A percentile compares a stretch with the other conserved stretches of the same genome.
These are phyloP conservation scores for Aureobasidium zeae DNA, from an alignment of 2,329 filamentous ascomycete genomes.

Conservation along the genomic window DNA sequence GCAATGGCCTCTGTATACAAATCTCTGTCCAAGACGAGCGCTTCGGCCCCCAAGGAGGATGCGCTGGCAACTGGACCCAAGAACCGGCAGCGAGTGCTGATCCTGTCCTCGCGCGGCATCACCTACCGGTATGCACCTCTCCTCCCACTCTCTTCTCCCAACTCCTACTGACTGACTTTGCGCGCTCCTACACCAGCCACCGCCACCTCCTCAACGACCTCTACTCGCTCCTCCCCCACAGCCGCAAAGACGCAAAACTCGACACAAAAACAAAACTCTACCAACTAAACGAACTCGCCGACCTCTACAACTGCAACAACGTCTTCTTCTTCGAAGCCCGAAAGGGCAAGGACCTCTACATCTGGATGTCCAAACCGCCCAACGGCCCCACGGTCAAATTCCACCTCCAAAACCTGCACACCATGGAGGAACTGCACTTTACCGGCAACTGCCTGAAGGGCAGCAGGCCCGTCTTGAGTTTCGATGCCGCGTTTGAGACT, in stretches of 20 bases:
- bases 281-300: conserved; percentile 66
- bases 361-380: conserved; percentile 86
- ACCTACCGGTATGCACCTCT: conserved; percentile 59
- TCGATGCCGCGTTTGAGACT: conserved; percentile 66
- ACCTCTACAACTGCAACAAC: conserved; percentile 89
- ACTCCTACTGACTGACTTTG: not conserved
- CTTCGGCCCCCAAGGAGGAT: conserved; percentile 25
- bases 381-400: conserved; percentile 69
- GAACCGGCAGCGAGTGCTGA: conserved; percentile 59
- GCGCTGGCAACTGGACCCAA: conserved; percentile 26
- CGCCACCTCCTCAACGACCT: conserved; percentile 89
- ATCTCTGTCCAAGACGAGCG: conserved; percentile 37
- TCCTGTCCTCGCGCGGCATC: conserved; percentile 85
- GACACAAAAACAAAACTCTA: conserved; percentile 85
- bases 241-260: conserved; percentile 89
- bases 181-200: conserved; percentile 55
- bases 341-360: conserved; percentile 88
- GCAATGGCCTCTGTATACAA: conserved; percentile 51
- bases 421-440: conserved; percentile 94
- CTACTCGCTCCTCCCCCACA: conserved; percentile 78
- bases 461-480: conserved; percentile 80
- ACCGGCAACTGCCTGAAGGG: conserved; percentile 95
- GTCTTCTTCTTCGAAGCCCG: conserved; percentile 91
- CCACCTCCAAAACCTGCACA: conserved; percentile 71
- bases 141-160: not conserved